Conservation (phyloP, 2,329 filamentous ascomycete genomes). For the Fusarium guadeloupense region DNA sequence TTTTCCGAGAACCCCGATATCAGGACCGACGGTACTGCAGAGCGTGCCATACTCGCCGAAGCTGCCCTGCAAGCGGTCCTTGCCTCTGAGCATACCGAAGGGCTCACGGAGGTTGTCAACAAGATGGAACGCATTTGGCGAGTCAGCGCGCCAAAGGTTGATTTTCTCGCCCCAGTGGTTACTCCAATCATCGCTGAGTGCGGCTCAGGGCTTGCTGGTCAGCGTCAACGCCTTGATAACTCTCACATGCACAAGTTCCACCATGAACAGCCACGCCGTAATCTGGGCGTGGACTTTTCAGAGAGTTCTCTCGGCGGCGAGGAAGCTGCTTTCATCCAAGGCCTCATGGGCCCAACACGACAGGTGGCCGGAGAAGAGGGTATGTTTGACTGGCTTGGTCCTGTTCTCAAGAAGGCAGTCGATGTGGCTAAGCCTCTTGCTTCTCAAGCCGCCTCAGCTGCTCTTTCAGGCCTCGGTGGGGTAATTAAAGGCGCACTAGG, state of each 20-base stretch:
- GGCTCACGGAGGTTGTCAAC: conserved; percentile 13
- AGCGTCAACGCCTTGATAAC: neutral
- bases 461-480: neutral
- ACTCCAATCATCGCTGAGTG: conserved; percentile 13
- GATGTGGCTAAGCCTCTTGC: conserved; percentile 5
- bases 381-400: conserved; percentile 20
- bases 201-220: conserved; percentile 2
- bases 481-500: neutral
- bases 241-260: neutral
- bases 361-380: conserved; percentile 24
- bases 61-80: conserved; percentile 35
- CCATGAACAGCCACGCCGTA: neutral
- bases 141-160: conserved; percentile 12
- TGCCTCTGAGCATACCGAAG: conserved; percentile 13
- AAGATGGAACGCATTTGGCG: conserved; percentile 30
- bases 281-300: neutral
- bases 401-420: conserved; percentile 11
- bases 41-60: conserved; percentile 39
- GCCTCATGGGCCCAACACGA: conserved; percentile 13
- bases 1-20: neutral
- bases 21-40: conserved; percentile 10
- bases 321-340: conserved; percentile 17
- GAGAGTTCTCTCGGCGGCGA: neutral
- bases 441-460: neutral
- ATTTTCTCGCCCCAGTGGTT: conserved; percentile 13